Conservation (phyloP, 352 stramenopile species). For the Aphanomyces cochlioides region DNA sequence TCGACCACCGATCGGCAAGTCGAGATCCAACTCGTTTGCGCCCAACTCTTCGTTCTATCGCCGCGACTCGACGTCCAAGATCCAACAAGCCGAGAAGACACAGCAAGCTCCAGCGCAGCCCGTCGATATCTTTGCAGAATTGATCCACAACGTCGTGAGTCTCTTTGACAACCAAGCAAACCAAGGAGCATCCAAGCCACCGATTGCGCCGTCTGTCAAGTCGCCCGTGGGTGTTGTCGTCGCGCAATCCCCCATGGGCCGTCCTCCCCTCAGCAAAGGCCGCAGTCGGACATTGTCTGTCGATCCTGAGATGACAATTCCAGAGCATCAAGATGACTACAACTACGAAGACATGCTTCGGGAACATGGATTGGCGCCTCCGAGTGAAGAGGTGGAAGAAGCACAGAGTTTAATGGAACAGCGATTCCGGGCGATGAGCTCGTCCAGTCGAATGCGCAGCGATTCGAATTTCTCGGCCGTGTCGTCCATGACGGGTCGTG, state of each 20-base stretch:
- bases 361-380: slow-evolving; percentile 15
- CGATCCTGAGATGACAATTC: not conserved
- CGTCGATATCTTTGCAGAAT: slow-evolving; percentile 12
- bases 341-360: slow-evolving; percentile 27
- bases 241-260: not conserved
- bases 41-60: not conserved
- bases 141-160: slow-evolving; percentile 23
- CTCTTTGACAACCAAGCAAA: slow-evolving; percentile 27
- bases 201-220: slow-evolving; percentile 14
- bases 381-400: slow-evolving; percentile 19
- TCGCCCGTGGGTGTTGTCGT: not conserved
- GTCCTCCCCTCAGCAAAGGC: slow-evolving; percentile 28
- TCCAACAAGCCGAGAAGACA: slow-evolving; percentile 24
- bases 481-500: slow-evolving; percentile 10
- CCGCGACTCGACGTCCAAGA: not conserved
- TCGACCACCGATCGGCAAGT: slow-evolving; percentile 21
- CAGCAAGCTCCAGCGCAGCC: not conserved
- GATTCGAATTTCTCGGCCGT: slow-evolving; percentile 25
- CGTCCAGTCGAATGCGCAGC: slow-evolving; percentile 14
- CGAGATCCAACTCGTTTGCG: slow-evolving; percentile 8
- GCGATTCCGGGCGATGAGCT: slow-evolving; percentile 23
- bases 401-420: slow-evolving; percentile 23
- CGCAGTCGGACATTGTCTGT: slow-evolving; percentile 11
- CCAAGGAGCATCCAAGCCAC: slow-evolving; percentile 29
- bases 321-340: slow-evolving; percentile 27